Percentiles rank a stretch among this genome's conserved stretches.
phyloP scores from a whole-genome alignment of 495 filamentous ascomycete genomes.

The Penicillium antarcticum region DNA sequence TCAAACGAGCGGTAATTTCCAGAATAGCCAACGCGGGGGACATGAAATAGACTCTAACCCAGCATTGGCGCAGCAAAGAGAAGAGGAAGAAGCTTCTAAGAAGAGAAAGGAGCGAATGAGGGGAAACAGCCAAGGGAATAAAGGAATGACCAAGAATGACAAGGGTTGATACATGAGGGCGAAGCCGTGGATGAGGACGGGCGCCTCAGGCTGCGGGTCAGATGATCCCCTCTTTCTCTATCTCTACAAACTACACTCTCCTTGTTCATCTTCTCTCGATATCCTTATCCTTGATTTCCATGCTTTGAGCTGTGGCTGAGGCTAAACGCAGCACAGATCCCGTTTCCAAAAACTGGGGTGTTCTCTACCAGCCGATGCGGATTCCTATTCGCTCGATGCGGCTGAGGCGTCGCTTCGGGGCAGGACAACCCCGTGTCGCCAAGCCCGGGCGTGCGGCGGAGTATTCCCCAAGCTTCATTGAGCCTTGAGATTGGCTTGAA shows the following conservation, averaged over 20 bases:
- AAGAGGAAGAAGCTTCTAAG: neutral
- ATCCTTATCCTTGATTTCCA: neutral
- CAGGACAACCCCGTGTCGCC: constrained; percentile 1
- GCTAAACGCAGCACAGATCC: constrained; percentile 14
- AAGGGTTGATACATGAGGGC: constrained; percentile 8
- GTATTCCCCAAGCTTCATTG: neutral
- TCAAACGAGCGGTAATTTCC: neutral
- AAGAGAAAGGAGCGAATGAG: constrained; percentile 12
- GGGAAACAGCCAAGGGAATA: constrained; percentile 7
- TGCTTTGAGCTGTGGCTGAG: neutral
- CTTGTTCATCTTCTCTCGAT: neutral
- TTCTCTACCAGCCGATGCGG: neutral
- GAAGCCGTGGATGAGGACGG: constrained; percentile 7
- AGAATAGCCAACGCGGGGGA: neutral
- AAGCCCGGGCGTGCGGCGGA: constrained; percentile 9
- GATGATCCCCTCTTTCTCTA: neutral
- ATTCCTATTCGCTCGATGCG: constrained; percentile 11
- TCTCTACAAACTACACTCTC: neutral
- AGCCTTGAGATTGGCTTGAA: too few species aligned
- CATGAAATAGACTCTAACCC: neutral
- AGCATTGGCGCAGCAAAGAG: constrained; percentile 3
- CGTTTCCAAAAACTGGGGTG: constrained; percentile 3
- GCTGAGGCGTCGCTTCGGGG: constrained; percentile 7
- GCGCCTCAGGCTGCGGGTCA: constrained; percentile 12
- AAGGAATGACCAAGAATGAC: constrained; percentile 9